Percentiles rank a stretch among this genome's conserved stretches.
Conservation (phyloP, 495 filamentous ascomycete genomes). For the Penicillium silybi region DNA sequence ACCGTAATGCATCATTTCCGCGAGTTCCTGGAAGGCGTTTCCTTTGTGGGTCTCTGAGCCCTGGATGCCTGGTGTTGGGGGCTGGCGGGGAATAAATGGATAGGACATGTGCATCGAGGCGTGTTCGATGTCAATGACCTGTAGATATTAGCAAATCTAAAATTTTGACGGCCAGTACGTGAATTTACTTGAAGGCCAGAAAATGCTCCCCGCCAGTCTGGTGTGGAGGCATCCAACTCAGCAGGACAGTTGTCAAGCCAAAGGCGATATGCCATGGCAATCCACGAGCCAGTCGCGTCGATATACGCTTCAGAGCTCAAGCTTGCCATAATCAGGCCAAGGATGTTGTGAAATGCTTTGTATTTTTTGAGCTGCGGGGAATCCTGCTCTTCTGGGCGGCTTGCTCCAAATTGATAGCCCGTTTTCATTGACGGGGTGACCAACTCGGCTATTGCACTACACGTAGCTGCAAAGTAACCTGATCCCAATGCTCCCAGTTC, state of each 20-base stretch:
- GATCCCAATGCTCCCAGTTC: conserved; percentile 24
- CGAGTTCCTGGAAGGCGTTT: conserved; percentile 32
- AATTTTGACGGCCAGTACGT: no score
- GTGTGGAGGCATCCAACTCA: conserved; percentile 15
- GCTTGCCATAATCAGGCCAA: conserved; percentile 41
- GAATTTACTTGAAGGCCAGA: conserved; percentile 34
- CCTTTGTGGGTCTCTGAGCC: conserved; percentile 22
- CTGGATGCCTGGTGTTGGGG: conserved; percentile 26
- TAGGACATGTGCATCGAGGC: conserved; percentile 42
- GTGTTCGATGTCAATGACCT: conserved; percentile 44
- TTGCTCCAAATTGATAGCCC: background rate
- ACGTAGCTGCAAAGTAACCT: conserved; percentile 33
- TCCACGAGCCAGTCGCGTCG: conserved; percentile 36
- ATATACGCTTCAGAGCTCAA: conserved; percentile 37
- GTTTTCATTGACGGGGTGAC: conserved; percentile 12
- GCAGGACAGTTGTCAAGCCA: conserved; percentile 30
- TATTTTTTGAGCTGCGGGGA: background rate
- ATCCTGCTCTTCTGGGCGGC: background rate
- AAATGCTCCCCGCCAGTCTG: conserved; percentile 35
- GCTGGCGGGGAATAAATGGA: conserved; percentile 33
- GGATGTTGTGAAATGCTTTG: conserved; percentile 31
- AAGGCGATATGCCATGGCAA: conserved; percentile 39
- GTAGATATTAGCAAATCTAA: background rate
- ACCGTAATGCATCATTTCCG: conserved; percentile 41
- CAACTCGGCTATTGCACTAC: conserved; percentile 33